phyloP scores from a whole-genome alignment of 176 grass and related monocot genomes.

The Carex pumila region DNA sequence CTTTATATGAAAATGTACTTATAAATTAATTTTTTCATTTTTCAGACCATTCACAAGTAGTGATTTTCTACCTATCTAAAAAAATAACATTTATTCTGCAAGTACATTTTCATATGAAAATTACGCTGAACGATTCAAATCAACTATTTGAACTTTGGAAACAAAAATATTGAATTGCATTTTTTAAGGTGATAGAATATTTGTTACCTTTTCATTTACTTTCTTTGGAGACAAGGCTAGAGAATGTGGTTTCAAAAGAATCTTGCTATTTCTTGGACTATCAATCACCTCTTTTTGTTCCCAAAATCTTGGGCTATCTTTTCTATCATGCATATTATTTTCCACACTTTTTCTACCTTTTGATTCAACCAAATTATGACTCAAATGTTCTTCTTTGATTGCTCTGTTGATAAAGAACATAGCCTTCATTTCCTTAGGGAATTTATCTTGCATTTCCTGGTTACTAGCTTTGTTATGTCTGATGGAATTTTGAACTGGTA shows the following conservation, averaged over 20 bases:
- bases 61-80: too few species aligned
- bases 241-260: conserved; percentile 9
- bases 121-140: too few species aligned
- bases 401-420: conserved; percentile 95
- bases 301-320: neutral
- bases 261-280: conserved; percentile 19
- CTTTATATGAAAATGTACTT: too few species aligned
- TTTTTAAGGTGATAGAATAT: neutral
- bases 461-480: neutral
- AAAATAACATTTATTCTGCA: too few species aligned
- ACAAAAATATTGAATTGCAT: too few species aligned
- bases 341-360: conserved; percentile 22
- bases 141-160: too few species aligned
- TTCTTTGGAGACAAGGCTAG: conserved; percentile 18
- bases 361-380: conserved; percentile 21
- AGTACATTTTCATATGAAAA: too few species aligned
- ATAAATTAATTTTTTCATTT: too few species aligned
- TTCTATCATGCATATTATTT: neutral
- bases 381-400: conserved; percentile 67
- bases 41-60: too few species aligned
- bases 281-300: conserved; percentile 15
- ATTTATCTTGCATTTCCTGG: conserved; percentile 17
- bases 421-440: conserved; percentile 46
- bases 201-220: conserved; percentile 24
- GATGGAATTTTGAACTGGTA: neutral